A percentile compares a stretch with the other conserved stretches of the same genome.
phyloP scores from a whole-genome alignment of 148 eudicot genomes.

The Diospyros kaki region DNA sequence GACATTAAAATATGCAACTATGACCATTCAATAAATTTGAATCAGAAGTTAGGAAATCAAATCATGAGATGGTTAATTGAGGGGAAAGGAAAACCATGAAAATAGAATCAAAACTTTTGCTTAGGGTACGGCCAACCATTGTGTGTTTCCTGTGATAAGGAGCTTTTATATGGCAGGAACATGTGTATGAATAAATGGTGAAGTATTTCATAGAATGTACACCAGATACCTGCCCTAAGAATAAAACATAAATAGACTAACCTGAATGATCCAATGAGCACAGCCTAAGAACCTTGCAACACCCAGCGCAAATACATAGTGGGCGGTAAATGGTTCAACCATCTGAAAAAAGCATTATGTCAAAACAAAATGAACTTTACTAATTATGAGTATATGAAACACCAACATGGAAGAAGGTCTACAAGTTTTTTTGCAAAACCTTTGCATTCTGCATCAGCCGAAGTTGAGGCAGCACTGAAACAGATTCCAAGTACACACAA shows the following conservation, averaged over 20 bases:
- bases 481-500: slow-evolving; percentile 57
- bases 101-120: neutral
- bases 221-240: neutral
- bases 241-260: slow-evolving; percentile 12
- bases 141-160: neutral
- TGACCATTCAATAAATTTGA: neutral
- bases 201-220: neutral
- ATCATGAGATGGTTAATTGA: neutral
- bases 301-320: slow-evolving; percentile 85
- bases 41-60: neutral
- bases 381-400: neutral
- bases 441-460: slow-evolving; percentile 73
- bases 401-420: neutral
- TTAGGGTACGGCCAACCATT: neutral
- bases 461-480: slow-evolving; percentile 84
- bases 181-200: neutral
- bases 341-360: slow-evolving; percentile 37
- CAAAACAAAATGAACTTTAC: neutral
- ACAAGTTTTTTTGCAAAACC: slow-evolving; percentile 27
- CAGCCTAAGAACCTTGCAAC: slow-evolving; percentile 71
- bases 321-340: slow-evolving; percentile 82
- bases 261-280: slow-evolving; percentile 87
- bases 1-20: neutral
- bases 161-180: neutral
- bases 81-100: neutral